Evolutionary conservation across 1,284 basidiomycete genomes (phyloP).

Genomic region (Ustilago nuda): DNA sequence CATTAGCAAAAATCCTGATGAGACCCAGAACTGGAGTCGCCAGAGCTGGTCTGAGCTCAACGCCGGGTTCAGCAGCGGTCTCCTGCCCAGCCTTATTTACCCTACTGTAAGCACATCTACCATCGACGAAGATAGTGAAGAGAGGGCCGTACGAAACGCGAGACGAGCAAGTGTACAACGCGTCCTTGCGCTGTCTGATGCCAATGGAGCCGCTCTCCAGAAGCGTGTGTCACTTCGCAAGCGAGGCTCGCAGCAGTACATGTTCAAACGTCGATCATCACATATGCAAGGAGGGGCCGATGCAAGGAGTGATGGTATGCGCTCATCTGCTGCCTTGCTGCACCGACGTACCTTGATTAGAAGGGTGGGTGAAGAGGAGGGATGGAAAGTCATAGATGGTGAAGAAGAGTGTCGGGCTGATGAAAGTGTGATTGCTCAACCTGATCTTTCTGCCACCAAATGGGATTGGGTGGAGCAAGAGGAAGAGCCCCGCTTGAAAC

Average conservation of each 20-base stretch:
- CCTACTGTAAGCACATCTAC: constrained; percentile 5
- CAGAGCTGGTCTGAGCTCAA: constrained; percentile 27
- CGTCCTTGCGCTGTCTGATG: constrained; percentile 30
- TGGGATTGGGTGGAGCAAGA: constrained; percentile 23
- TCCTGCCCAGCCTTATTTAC: constrained; percentile 27
- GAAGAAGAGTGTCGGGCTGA: constrained; percentile 3
- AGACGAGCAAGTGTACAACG: constrained; percentile 39
- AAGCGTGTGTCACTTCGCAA: constrained; percentile 15
- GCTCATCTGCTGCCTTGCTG: constrained; percentile 18
- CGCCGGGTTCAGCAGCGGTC: constrained; percentile 6
- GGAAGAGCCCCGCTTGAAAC: neutral
- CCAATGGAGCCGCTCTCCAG: constrained; percentile 6
- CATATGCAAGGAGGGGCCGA: constrained; percentile 10
- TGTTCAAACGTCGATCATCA: constrained; percentile 23
- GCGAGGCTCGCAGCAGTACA: constrained; percentile 12
- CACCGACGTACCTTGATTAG: constrained; percentile 23
- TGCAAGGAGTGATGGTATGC: constrained; percentile 11
- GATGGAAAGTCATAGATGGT: constrained; percentile 17
- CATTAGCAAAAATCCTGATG: constrained; percentile 21
- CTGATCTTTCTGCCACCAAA: neutral
- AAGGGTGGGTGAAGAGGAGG: constrained; percentile 13
- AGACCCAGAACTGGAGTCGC: constrained; percentile 18
- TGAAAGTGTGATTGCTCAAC: constrained; percentile 13
- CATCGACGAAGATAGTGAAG: constrained; percentile 6
- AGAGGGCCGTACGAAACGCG: neutral